Percentiles rank a stretch among this genome's conserved stretches.
Conservation (phyloP, 2,329 filamentous ascomycete species). For the Xylaria sp. region DNA sequence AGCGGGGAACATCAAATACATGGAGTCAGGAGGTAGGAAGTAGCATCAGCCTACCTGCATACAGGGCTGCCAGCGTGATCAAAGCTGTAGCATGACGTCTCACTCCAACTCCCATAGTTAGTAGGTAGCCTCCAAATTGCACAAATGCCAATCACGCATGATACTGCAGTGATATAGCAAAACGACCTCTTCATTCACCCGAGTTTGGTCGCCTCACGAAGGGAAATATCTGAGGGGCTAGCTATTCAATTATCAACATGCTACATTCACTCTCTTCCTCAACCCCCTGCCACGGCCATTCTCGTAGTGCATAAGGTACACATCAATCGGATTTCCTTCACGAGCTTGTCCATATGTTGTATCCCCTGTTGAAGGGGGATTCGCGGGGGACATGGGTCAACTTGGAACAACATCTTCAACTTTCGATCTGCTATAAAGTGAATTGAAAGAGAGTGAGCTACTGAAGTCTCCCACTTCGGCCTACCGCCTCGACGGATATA, state of each 20-base stretch:
- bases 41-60: slow-evolving; percentile 21
- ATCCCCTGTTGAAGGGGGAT: neutral
- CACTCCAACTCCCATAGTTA: neutral
- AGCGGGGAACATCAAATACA: neutral
- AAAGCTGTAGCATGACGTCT: slow-evolving; percentile 33
- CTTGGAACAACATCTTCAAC: neutral
- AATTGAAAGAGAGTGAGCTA: neutral
- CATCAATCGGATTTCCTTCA: slow-evolving; percentile 5
- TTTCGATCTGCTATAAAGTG: neutral
- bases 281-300: neutral
- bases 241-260: neutral
- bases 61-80: slow-evolving; percentile 30
- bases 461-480: neutral
- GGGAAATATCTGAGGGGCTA: neutral
- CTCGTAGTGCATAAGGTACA: slow-evolving; percentile 8
- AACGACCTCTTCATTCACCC: slow-evolving; percentile 2
- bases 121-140: neutral
- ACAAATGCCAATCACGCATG: slow-evolving; percentile 3
- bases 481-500: neutral
- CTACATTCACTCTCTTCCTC: neutral
- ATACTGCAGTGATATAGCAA: neutral
- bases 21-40: neutral
- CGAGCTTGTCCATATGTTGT: neutral
- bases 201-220: neutral
- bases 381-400: neutral